Evolutionary conservation across 2,329 filamentous ascomycete genomes (phyloP).

Genomic region (Calonectria hawksworthii): DNA sequence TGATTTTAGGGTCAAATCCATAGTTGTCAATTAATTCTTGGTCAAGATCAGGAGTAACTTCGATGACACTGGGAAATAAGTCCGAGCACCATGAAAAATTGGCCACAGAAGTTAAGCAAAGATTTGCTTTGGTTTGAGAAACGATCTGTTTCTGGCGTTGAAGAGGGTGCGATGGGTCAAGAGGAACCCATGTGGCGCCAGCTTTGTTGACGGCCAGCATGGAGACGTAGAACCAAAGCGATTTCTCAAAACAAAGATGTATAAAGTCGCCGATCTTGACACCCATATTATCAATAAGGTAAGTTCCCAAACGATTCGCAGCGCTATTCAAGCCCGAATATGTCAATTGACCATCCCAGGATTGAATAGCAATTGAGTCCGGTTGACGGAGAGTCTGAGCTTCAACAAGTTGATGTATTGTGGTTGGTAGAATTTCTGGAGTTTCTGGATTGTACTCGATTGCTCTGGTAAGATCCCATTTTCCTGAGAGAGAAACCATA

Average conservation of each 20-base stretch:
- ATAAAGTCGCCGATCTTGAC: constrained; percentile 14
- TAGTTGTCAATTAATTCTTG: background rate
- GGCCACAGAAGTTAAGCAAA: background rate
- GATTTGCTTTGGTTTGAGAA: background rate
- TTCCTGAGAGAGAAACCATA: background rate
- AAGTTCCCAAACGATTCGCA: background rate
- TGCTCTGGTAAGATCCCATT: background rate
- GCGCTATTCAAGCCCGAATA: constrained; percentile 30
- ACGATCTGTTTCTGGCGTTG: constrained; percentile 9
- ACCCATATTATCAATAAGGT: constrained; percentile 20
- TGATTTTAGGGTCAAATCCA: background rate
- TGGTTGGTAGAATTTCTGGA: background rate
- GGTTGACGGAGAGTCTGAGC: constrained; percentile 24
- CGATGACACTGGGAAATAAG: background rate
- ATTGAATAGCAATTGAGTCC: background rate
- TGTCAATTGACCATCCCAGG: constrained; percentile 46
- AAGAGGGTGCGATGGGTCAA: constrained; percentile 55
- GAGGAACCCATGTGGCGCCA: constrained; percentile 46
- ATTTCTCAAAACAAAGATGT: constrained; percentile 31
- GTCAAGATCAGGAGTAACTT: background rate
- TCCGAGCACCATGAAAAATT: background rate
- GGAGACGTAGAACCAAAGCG: constrained; percentile 36
- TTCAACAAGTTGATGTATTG: constrained; percentile 38
- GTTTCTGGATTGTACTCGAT: background rate
- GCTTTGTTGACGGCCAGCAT: constrained; percentile 52